A percentile compares a stretch with the other conserved stretches of the same genome.
These are phyloP conservation scores for Alternaria arbusti DNA, from an alignment of 2,329 filamentous ascomycete species.

Conservation along the genomic window DNA sequence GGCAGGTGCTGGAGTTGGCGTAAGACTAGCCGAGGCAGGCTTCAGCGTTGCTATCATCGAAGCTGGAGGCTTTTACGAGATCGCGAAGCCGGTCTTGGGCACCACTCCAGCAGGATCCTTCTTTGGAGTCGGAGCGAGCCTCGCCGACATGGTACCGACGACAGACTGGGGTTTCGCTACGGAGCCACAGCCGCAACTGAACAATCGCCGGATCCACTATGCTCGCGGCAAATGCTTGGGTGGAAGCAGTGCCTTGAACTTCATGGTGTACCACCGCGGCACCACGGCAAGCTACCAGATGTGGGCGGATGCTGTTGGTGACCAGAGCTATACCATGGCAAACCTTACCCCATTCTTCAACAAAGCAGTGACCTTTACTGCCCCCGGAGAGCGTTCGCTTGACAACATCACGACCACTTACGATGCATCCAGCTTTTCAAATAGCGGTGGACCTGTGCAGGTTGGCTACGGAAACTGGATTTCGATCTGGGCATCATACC, in stretches of 20 bases:
- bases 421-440: neutral
- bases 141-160: neutral
- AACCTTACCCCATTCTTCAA: conserved; percentile 39
- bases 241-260: conserved; percentile 35
- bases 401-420: neutral
- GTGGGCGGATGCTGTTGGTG: conserved; percentile 43
- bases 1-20: neutral
- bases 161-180: conserved; percentile 39
- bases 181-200: conserved; percentile 20
- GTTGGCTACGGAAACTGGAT: neutral
- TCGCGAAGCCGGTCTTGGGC: neutral
- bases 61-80: neutral
- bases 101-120: neutral
- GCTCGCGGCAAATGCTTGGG: conserved; percentile 42
- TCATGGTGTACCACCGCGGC: conserved; percentile 34
- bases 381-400: conserved; percentile 18
- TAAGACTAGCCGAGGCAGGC: neutral
- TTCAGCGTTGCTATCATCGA: neutral
- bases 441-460: neutral
- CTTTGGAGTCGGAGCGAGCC: neutral
- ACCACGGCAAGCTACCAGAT: conserved; percentile 28
- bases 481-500: neutral
- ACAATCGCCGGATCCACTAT: conserved; percentile 38
- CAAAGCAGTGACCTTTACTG: conserved; percentile 34
- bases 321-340: conserved; percentile 38